These are phyloP conservation scores for Biscogniauxia mediterranea DNA, from an alignment of 2,329 filamentous ascomycete species.

Conservation along the genomic window DNA sequence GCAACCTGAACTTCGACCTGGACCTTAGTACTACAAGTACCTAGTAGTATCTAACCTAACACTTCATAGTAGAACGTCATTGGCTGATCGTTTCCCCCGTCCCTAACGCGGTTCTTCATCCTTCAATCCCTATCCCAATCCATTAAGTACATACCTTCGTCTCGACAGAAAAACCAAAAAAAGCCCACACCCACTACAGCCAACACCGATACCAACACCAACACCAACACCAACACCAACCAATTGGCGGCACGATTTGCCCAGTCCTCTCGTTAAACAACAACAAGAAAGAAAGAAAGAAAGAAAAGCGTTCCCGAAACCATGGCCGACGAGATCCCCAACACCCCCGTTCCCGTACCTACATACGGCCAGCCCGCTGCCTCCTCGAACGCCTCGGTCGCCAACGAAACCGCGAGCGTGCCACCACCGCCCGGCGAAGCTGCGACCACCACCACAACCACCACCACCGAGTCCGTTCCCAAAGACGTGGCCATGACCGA, in stretches of 20 bases:
- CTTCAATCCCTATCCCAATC: too few relatives aligned
- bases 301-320: too few relatives aligned
- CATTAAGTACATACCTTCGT: background rate
- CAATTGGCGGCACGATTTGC: background rate
- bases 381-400: background rate
- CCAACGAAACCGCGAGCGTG: conserved; percentile 10
- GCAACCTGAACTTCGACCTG: too few relatives aligned
- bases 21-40: too few relatives aligned
- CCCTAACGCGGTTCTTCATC: conserved; percentile 1
- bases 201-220: background rate
- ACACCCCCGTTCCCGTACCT: conserved; percentile 29
- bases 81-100: background rate
- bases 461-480: conserved; percentile 12
- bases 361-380: conserved; percentile 21
- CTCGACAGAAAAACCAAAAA: background rate
- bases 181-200: too few relatives aligned
- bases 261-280: background rate
- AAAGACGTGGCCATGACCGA: conserved; percentile 46
- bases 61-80: background rate
- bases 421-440: conserved; percentile 4
- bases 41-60: too few relatives aligned
- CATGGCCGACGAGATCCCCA: conserved; percentile 27
- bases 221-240: conserved; percentile 1
- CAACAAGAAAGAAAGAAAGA: background rate
- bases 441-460: background rate